Evolutionary conservation across 2,329 filamentous ascomycete genomes (phyloP).

Genomic region (Sarocladium kiliense): DNA sequence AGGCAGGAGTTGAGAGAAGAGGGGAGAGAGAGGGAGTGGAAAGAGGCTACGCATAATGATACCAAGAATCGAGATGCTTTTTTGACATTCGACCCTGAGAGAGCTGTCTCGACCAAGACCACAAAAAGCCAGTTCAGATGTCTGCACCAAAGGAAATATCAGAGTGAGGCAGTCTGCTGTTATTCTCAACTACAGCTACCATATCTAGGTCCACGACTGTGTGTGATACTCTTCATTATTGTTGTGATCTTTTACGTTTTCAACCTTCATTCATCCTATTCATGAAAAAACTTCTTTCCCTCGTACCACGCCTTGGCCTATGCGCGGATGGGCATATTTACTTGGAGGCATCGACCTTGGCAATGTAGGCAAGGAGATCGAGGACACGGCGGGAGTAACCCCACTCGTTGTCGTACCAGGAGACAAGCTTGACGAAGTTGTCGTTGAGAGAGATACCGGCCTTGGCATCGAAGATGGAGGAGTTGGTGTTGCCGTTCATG

Average conservation of each 20-base stretch:
- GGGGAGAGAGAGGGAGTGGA: not conserved
- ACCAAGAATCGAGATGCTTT: slow-evolving; percentile 1
- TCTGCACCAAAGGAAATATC: not conserved
- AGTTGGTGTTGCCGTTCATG: slow-evolving; percentile 86
- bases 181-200: not conserved
- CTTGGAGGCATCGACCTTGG: slow-evolving; percentile 66
- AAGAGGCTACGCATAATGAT: slow-evolving; percentile 3
- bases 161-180: slow-evolving; percentile 5
- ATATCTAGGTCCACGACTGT: not conserved
- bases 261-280: slow-evolving; percentile 3
- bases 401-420: slow-evolving; percentile 99
- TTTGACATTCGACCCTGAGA: not conserved
- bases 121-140: no score
- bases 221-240: slow-evolving; percentile 6
- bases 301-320: not conserved
- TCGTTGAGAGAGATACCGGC: slow-evolving; percentile 97
- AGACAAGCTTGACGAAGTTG: slow-evolving; percentile 98
- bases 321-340: slow-evolving; percentile 23
- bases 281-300: not conserved
- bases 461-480: slow-evolving; percentile 99
- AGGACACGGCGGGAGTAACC: slow-evolving; percentile 96
- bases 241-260: slow-evolving; percentile 12
- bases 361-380: slow-evolving; percentile 73
- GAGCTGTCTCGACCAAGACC: no score
- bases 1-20: not conserved